Base-by-base conservation (phyloP, 192 early-diverging fungal genomes). In the Diversispora epigaea region DNA sequence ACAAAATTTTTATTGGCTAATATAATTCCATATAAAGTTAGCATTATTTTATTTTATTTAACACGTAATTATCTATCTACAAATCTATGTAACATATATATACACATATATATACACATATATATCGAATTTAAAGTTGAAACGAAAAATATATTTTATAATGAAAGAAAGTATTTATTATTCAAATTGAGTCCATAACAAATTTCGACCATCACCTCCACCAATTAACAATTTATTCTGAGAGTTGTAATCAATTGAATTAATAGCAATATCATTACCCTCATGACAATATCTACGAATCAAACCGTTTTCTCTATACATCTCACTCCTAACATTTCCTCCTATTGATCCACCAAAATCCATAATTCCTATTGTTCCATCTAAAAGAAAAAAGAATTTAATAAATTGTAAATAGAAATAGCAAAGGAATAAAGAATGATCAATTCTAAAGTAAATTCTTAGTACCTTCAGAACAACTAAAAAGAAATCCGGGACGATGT, bases 171-270 rank as follows among this genome's bases (percentile, higher is more conserved):
- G n/a, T n/a, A n/a, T n/a, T n/a, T n/a, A n/a, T n/a, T 6, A 78
- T 19, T 41, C 44, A 49, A 55, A 56, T 56, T 56, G 14, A 17
- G 5, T 19, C n/a, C 14, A 64, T 19, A 74, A 39, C 64, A 74
- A 52, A 19, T 50, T 64, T 50, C 21, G 55, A 64, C n/a, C 49
- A 63, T 74, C 72, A 62, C 58, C 46, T n/a, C 72, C 72, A 49
- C 45, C 39, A 44, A 63, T 49, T 14, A 74, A 44, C 5, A 74
- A 19, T 41, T 49, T 74, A 6, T 58, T 44, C 9, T 19, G 17
- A 3, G 58, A 60, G 52, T 74, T 55, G 57, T 63, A 74, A 52
- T 74, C 73, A 39, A 74, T 39, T 11, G 73, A 74, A 64, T 74
- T 74, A 4, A 74, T 57, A 10, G 60, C 17, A n/a, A 60, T 15